These are phyloP conservation scores for Mycogone perniciosa DNA, from an alignment of 2,329 filamentous ascomycete species.

Conservation along the genomic window DNA sequence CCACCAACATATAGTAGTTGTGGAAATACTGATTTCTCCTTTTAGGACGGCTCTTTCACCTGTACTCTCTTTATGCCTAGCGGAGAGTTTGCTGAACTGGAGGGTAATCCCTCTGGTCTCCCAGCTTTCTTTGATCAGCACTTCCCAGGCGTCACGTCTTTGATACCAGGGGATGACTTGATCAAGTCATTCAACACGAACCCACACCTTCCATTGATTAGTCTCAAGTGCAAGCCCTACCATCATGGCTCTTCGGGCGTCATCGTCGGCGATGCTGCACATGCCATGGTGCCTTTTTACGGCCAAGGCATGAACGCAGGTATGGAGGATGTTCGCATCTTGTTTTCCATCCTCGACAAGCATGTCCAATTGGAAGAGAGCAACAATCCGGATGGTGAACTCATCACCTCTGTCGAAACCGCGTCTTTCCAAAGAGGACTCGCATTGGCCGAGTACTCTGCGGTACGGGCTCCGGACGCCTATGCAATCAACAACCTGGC, in stretches of 20 bases:
- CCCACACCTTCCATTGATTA: slow-evolving; percentile 87
- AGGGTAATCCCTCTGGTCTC: slow-evolving; percentile 53
- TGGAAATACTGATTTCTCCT: background rate
- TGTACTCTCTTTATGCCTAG: slow-evolving; percentile 87
- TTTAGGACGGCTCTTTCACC: slow-evolving; percentile 80
- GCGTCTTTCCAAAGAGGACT: slow-evolving; percentile 46
- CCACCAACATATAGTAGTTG: slow-evolving; percentile 7
- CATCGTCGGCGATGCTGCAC: slow-evolving; percentile 87
- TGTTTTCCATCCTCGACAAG: slow-evolving; percentile 76
- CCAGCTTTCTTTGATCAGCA: slow-evolving; percentile 71
- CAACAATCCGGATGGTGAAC: slow-evolving; percentile 32
- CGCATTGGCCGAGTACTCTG: slow-evolving; percentile 71
- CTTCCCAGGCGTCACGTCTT: slow-evolving; percentile 77
- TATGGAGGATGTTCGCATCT: slow-evolving; percentile 83
- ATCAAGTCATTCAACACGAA: slow-evolving; percentile 70
- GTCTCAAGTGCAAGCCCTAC: slow-evolving; percentile 85
- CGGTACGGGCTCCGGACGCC: slow-evolving; percentile 67
- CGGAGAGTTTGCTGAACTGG: slow-evolving; percentile 60
- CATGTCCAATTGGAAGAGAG: slow-evolving; percentile 44
- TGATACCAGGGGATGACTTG: slow-evolving; percentile 63
- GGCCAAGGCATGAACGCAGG: slow-evolving; percentile 97
- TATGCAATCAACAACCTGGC: slow-evolving; percentile 91
- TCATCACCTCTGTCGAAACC: slow-evolving; percentile 37
- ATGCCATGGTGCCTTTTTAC: slow-evolving; percentile 98
- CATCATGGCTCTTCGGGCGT: slow-evolving; percentile 72